Evolutionary conservation across 345 rosid species (phyloP).

Genomic region (Lagerstroemia speciosa): DNA sequence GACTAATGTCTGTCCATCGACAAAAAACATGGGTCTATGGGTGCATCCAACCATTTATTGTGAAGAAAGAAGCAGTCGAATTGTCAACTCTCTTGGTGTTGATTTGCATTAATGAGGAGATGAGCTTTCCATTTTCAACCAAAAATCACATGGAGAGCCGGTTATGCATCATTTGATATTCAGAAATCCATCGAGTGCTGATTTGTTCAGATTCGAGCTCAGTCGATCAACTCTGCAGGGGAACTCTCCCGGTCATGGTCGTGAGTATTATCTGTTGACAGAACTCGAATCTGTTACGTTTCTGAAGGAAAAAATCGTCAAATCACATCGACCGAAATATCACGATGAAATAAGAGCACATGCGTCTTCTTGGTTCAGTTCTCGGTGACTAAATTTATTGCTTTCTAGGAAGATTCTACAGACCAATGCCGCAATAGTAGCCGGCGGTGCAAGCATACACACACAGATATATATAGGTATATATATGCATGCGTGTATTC

Average conservation of each 20-base stretch:
- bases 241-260: too few species aligned
- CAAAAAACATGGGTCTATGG: background rate
- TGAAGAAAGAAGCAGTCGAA: background rate
- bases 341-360: too few species aligned
- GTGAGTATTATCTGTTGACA: too few species aligned
- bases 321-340: too few species aligned
- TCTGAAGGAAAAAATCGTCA: too few species aligned
- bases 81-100: background rate
- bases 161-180: too few species aligned
- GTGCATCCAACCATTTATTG: background rate
- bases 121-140: background rate
- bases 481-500: background rate
- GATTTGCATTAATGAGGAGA: background rate
- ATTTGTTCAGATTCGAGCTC: too few species aligned
- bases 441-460: background rate
- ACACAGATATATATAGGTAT: background rate
- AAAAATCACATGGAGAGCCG: background rate
- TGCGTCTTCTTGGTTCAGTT: too few species aligned
- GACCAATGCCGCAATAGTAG: slow-evolving; percentile 1
- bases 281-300: too few species aligned
- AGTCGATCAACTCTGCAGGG: too few species aligned
- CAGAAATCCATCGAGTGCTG: too few species aligned
- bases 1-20: background rate
- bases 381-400: background rate
- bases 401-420: slow-evolving; percentile 6